phyloP scores from a whole-genome alignment of 129 eudicot species.

The Escallonia rubra region DNA sequence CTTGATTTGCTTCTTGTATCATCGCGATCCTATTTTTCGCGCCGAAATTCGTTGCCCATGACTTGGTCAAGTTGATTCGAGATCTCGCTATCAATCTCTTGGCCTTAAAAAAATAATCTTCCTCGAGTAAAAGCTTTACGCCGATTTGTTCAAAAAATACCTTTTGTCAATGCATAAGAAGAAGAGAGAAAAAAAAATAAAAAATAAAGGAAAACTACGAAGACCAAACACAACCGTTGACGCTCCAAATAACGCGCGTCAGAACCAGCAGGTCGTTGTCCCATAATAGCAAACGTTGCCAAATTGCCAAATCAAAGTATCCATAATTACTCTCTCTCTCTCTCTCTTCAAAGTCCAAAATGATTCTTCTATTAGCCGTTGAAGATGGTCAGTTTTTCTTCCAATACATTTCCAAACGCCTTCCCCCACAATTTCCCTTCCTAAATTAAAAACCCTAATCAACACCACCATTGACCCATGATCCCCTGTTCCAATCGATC shows the following conservation, averaged over 20 bases:
- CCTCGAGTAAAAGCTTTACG: no score
- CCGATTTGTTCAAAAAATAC: background rate
- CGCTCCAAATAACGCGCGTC: background rate
- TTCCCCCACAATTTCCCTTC: background rate
- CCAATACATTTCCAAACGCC: conserved; percentile 7
- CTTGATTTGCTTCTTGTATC: no score
- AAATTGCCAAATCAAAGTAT: no score
- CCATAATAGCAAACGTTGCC: background rate
- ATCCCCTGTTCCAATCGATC: conserved; percentile 1
- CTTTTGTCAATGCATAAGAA: no score
- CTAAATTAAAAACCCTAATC: conserved; percentile 35
- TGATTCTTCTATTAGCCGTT: conserved; percentile 5
- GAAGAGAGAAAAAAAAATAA: no score
- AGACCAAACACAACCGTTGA: background rate
- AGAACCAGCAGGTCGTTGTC: background rate
- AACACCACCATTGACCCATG: conserved; percentile 4
- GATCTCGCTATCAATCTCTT: no score
- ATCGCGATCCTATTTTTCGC: no score
- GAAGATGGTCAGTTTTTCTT: conserved; percentile 9
- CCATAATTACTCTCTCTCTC: background rate
- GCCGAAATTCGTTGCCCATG: no score
- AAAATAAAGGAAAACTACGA: no score
- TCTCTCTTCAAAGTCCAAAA: background rate
- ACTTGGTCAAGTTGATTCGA: no score
- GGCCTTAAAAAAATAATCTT: no score